Evolutionary conservation across 2,329 filamentous ascomycete genomes (phyloP), one percentile per base, ranked within the genome.

Genomic region (Phialophora expanda): DNA sequence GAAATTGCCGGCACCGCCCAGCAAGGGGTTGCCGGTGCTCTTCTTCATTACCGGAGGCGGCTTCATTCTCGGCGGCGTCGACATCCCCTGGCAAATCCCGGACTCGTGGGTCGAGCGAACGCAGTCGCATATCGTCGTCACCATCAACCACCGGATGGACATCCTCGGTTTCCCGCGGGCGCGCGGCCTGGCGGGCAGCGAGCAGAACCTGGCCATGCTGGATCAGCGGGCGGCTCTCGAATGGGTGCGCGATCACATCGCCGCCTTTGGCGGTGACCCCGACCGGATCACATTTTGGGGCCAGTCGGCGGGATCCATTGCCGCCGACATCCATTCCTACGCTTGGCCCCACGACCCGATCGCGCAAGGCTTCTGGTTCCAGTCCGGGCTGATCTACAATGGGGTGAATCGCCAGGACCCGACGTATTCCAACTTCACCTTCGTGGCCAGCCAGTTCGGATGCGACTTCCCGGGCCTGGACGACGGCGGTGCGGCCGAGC

Each of bases 221-320:
- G 85, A 88, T 70, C 85, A 87, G 69, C 57, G 57, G 22, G 28
- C 44, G 5, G 22, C 85, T 0, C 72, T 86, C 0, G 80, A 85
- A 73, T 86, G 84, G 84, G 74, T 84, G 0, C 76, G 77, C 2
- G 76, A 80, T 50, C 85, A 86, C 70, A 82, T 85, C 24, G 78
- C 71, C 8, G 73, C 74, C 0, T 87, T 87, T 67, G 83, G 83
- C 20, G 85, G 85, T 14, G 81, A 84, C 66, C 74, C 79, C 1
- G 55, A 72, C 0, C 74, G 75, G n/a, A 83, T 85, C 67, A 78
- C 78, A 0, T 74, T 83, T 26, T 81, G 80, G 71, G 83, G 83
- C 12, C 79, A 83, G 51, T 82, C 81, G 28, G 81, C 83, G 11
- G 63, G 64, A 5, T 60, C 66, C 11, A 30, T 46, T 17, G 14